Percentiles rank a stretch among this genome's conserved stretches.
These are phyloP conservation scores for Pisolithus sp. DNA, from an alignment of 768 basidiomycete genomes.

Conservation along the genomic window DNA sequence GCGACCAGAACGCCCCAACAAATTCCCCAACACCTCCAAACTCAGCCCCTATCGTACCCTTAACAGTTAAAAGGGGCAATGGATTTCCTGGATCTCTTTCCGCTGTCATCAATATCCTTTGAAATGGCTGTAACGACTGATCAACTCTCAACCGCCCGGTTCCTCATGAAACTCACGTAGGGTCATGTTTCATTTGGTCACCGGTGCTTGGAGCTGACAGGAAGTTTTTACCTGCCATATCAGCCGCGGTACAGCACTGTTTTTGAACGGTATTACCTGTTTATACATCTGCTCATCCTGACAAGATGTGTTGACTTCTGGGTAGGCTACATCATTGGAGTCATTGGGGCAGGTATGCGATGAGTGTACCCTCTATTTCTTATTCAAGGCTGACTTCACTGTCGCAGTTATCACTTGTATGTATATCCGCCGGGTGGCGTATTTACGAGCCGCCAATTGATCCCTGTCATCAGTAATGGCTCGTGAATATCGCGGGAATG, in stretches of 20 bases:
- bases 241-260: constrained; percentile 82
- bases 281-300: constrained; percentile 2
- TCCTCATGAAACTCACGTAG: constrained; percentile 45
- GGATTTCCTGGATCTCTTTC: too few species aligned
- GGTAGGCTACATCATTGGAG: constrained; percentile 72
- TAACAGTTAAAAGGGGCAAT: too few species aligned
- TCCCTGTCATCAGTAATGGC: constrained; percentile 46
- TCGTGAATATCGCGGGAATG: constrained; percentile 58
- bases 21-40: too few species aligned
- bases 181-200: constrained; percentile 19
- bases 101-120: too few species aligned
- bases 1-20: too few species aligned
- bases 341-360: constrained; percentile 73
- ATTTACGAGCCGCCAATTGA: neutral
- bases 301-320: neutral
- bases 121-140: too few species aligned
- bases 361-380: neutral
- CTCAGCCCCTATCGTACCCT: too few species aligned
- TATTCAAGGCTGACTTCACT: neutral
- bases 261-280: constrained; percentile 63
- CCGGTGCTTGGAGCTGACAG: too few species aligned
- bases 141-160: too few species aligned
- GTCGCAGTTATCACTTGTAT: constrained; percentile 60
- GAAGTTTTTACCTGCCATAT: too few species aligned
- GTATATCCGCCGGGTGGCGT: constrained; percentile 13